These are phyloP conservation scores for Rhodocollybia butyracea DNA, from an alignment of 768 basidiomycete genomes.

Conservation along the genomic window DNA sequence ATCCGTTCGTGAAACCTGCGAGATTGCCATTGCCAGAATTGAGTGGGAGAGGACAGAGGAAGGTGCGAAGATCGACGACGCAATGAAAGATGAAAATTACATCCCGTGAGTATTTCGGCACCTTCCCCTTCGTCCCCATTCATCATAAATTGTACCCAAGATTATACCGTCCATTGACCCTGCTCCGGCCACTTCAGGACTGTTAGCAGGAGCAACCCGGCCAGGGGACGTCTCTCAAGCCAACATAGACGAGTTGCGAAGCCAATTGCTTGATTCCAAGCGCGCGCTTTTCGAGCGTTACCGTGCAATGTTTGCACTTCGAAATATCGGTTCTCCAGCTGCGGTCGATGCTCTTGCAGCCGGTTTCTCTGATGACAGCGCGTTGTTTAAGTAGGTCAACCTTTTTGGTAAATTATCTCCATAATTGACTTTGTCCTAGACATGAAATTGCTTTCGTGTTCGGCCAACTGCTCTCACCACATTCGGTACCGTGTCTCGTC, in stretches of 20 bases:
- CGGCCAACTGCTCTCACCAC: conserved; percentile 87
- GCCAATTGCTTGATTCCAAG: conserved; percentile 59
- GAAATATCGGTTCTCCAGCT: conserved; percentile 83
- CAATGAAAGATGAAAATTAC: conserved; percentile 24
- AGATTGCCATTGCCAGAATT: conserved; percentile 95
- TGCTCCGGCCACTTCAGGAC: conserved; percentile 72
- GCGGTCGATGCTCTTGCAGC: conserved; percentile 90
- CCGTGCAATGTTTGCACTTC: conserved; percentile 95
- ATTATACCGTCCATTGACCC: conserved; percentile 83
- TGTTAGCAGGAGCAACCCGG: conserved; percentile 52
- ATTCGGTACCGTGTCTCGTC: conserved; percentile 84
- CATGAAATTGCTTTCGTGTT: conserved; percentile 99
- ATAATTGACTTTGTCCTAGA: conserved; percentile 36
- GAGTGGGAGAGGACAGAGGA: conserved; percentile 86
- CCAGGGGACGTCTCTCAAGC: conserved; percentile 45
- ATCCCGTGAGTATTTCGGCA: conserved; percentile 34
- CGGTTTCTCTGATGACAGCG: conserved; percentile 87
- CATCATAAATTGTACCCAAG: conserved; percentile 41
- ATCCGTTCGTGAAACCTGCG: conserved; percentile 91
- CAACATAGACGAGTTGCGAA: conserved; percentile 52
- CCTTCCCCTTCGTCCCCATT: not conserved
- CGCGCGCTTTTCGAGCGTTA: conserved; percentile 89
- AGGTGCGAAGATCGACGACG: conserved; percentile 45
- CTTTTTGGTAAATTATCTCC: not conserved
- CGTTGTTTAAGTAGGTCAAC: conserved; percentile 80